Conservation (phyloP, 495 filamentous ascomycete genomes). For the Xylaria bambusicola region DNA sequence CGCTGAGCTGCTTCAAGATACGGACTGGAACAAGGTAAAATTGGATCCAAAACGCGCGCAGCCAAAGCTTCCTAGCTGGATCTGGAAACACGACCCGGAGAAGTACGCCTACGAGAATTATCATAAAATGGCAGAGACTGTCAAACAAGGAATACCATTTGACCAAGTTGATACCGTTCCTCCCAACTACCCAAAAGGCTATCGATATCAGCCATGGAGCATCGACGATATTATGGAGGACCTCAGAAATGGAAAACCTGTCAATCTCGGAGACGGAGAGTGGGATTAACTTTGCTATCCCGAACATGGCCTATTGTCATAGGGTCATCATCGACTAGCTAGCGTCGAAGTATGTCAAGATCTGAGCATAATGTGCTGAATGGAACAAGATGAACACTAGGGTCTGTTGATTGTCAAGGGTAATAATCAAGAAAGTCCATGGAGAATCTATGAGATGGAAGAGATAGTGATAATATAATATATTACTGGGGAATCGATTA, state of each 20-base stretch:
- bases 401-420: too few species aligned
- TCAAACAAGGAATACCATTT: conserved; percentile 41
- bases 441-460: too few species aligned
- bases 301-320: not conserved
- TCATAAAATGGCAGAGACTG: conserved; percentile 42
- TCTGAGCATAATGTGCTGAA: too few species aligned
- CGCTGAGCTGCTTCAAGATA: conserved; percentile 57
- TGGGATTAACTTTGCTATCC: conserved; percentile 33
- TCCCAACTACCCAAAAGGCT: conserved; percentile 47
- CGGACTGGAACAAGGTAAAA: conserved; percentile 59
- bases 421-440: too few species aligned
- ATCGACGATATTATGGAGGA: conserved; percentile 46
- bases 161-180: conserved; percentile 41
- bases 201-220: conserved; percentile 49
- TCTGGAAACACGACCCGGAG: conserved; percentile 60
- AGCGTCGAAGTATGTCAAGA: too few species aligned
- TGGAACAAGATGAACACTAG: too few species aligned
- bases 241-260: conserved; percentile 35
- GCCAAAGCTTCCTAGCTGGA: conserved; percentile 55
- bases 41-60: conserved; percentile 52
- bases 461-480: too few species aligned
- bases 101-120: conserved; percentile 58
- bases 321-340: not conserved
- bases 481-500: too few species aligned
- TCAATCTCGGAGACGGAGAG: conserved; percentile 41